These are phyloP conservation scores for Rhizopogon roseolus DNA, from an alignment of 768 basidiomycete genomes.

Conservation along the genomic window DNA sequence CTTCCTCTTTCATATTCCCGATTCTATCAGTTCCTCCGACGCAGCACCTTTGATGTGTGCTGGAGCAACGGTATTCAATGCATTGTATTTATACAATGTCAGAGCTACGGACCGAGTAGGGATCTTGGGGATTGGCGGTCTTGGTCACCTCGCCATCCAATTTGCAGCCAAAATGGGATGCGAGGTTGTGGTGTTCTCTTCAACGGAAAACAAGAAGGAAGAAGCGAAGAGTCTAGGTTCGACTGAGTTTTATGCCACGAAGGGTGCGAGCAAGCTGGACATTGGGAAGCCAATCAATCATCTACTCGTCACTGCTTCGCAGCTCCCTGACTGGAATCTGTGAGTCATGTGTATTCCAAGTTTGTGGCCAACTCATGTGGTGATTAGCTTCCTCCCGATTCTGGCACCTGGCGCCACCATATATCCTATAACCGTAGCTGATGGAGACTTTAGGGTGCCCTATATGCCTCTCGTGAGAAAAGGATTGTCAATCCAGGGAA, in stretches of 20 bases:
- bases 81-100: conserved; percentile 18
- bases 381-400: conserved; percentile 20
- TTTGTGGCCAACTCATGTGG: neutral
- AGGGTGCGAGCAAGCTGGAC: conserved; percentile 18
- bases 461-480: conserved; percentile 8
- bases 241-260: conserved; percentile 30
- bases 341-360: conserved; percentile 9
- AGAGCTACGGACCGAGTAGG: conserved; percentile 29
- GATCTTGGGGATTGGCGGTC: conserved; percentile 30
- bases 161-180: conserved; percentile 37
- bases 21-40: conserved; percentile 19
- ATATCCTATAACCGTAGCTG: conserved; percentile 22
- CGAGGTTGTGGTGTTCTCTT: conserved; percentile 31
- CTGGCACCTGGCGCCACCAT: conserved; percentile 19
- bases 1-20: conserved; percentile 32
- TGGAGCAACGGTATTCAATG: conserved; percentile 29
- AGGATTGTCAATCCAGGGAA: conserved; percentile 22
- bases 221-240: conserved; percentile 31
- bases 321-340: conserved; percentile 26
- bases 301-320: conserved; percentile 27
- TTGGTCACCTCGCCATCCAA: conserved; percentile 34
- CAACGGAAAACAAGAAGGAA: conserved; percentile 26
- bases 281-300: conserved; percentile 22
- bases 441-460: conserved; percentile 17
- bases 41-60: conserved; percentile 35